These are phyloP conservation scores for Sclerotinia sclerotiorum DNA, from an alignment of 2,329 filamentous ascomycete species.

Conservation along the genomic window DNA sequence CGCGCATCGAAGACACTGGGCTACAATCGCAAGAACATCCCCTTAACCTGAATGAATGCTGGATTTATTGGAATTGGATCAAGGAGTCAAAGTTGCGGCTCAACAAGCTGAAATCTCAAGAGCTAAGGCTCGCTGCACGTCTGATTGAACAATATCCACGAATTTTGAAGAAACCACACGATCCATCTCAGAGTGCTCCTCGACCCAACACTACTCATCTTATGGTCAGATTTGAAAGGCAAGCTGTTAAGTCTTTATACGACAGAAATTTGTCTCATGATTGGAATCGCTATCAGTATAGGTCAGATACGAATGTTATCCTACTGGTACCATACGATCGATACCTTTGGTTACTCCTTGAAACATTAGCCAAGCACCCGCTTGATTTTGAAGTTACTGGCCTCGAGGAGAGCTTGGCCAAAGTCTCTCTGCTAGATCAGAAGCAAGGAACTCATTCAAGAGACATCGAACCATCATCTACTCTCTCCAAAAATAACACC, in stretches of 20 bases:
- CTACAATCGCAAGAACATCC: no score
- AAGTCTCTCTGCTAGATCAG: neutral
- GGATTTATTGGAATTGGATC: conserved; percentile 13
- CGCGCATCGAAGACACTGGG: neutral
- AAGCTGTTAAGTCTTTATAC: neutral
- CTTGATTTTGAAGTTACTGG: neutral
- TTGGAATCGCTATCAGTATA: neutral
- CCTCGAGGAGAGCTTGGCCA: neutral
- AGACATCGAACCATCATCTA: no score
- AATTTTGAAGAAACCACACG: conserved; percentile 1
- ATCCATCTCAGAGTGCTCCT: conserved; percentile 2
- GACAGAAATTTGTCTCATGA: neutral
- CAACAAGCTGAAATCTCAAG: conserved; percentile 1
- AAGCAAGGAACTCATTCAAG: neutral
- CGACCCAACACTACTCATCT: conserved; percentile 1
- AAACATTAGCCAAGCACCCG: conserved; percentile 10
- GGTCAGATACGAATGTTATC: neutral
- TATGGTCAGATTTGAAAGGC: neutral
- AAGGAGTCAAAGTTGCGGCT: conserved; percentile 1
- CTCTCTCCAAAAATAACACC: neutral
- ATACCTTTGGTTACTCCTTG: conserved; percentile 14
- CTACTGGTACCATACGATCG: conserved; percentile 15
- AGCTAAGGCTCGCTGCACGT: neutral
- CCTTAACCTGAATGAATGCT: neutral
- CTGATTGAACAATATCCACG: conserved; percentile 11